These are phyloP conservation scores for Spathaspora arborariae DNA, from an alignment of 805 yeast species.

Conservation along the genomic window DNA sequence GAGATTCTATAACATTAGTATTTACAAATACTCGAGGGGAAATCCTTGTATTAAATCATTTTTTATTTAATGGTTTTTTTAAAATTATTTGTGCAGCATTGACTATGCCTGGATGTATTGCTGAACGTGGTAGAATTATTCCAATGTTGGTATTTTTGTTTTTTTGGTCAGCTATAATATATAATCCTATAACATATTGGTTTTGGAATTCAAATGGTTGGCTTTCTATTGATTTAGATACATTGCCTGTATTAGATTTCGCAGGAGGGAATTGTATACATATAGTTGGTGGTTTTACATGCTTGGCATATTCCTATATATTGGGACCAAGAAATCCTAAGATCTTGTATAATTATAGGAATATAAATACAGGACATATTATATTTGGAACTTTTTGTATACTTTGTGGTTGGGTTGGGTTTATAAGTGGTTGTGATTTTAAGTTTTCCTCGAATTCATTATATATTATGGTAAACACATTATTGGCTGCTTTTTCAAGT, in stretches of 20 bases:
- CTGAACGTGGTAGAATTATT: slow-evolving; percentile 39
- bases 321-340: slow-evolving; percentile 42
- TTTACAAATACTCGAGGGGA: slow-evolving; percentile 38
- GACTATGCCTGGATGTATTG: slow-evolving; percentile 42
- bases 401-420: slow-evolving; percentile 40
- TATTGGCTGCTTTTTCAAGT: slow-evolving; percentile 32
- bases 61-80: slow-evolving; percentile 37
- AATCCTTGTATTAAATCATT: slow-evolving; percentile 32
- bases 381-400: slow-evolving; percentile 31
- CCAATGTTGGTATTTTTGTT: slow-evolving; percentile 40
- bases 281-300: slow-evolving; percentile 43
- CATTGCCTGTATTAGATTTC: slow-evolving; percentile 39
- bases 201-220: slow-evolving; percentile 43
- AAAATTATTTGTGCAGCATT: slow-evolving; percentile 36
- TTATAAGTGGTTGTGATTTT: slow-evolving; percentile 41
- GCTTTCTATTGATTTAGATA: slow-evolving; percentile 31
- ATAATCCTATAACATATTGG: slow-evolving; percentile 44
- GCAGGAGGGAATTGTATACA: slow-evolving; percentile 46
- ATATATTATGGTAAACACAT: slow-evolving; percentile 28
- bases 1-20: slow-evolving; percentile 12
- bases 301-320: slow-evolving; percentile 39
- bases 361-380: slow-evolving; percentile 31
- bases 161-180: slow-evolving; percentile 37
- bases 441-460: slow-evolving; percentile 31
- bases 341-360: slow-evolving; percentile 31